These are phyloP conservation scores for Dothistroma septosporum DNA, from an alignment of 2,329 filamentous ascomycete species.

Conservation along the genomic window DNA sequence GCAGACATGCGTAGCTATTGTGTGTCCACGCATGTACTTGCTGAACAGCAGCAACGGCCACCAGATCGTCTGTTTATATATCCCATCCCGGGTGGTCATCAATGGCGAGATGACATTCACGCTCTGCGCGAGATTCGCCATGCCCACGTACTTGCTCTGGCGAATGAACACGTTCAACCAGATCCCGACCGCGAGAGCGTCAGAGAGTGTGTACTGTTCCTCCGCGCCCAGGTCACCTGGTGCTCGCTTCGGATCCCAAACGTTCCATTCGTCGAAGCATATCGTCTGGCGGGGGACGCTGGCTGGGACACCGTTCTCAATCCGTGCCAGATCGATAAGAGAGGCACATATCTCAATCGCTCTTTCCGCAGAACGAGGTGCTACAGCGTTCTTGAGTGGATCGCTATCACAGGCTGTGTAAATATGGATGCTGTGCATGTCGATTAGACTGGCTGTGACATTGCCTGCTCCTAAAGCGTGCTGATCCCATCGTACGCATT, in stretches of 20 bases:
- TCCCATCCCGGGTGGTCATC: slow-evolving; percentile 63
- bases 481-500: slow-evolving; percentile 56
- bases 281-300: slow-evolving; percentile 62
- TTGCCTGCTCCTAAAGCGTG: slow-evolving; percentile 47
- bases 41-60: slow-evolving; percentile 68
- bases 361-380: slow-evolving; percentile 66
- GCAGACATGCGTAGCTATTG: slow-evolving; percentile 62
- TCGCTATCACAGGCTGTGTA: slow-evolving; percentile 60
- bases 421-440: slow-evolving; percentile 78
- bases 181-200: slow-evolving; percentile 68
- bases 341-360: slow-evolving; percentile 66
- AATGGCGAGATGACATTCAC: slow-evolving; percentile 75
- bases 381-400: slow-evolving; percentile 54
- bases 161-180: slow-evolving; percentile 75
- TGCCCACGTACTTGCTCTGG: slow-evolving; percentile 65
- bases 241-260: slow-evolving; percentile 70
- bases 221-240: slow-evolving; percentile 69
- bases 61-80: slow-evolving; percentile 70
- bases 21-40: slow-evolving; percentile 69
- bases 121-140: slow-evolving; percentile 74
- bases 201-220: slow-evolving; percentile 69
- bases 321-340: slow-evolving; percentile 68
- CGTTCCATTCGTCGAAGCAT: slow-evolving; percentile 84
- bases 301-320: slow-evolving; percentile 61
- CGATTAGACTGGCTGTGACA: slow-evolving; percentile 53